Base-by-base conservation (phyloP, 2,329 filamentous ascomycete species). In the Diaporthe vexans region DNA sequence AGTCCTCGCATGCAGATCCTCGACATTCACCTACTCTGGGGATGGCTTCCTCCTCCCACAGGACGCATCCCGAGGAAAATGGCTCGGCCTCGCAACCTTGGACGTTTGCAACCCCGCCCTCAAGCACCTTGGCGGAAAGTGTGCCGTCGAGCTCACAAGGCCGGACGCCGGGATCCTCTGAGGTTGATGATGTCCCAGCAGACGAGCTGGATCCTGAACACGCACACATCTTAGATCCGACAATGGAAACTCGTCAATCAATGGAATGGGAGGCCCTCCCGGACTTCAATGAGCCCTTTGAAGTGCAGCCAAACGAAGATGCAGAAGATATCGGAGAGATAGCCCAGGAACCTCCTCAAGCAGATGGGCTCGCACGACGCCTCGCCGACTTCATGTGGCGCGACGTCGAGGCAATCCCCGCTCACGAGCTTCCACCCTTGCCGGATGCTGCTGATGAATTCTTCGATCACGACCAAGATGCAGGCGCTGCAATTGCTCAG, bases 331-430 rank as follows among this genome's bases (percentile, higher is more conserved):
- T 72, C 5, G 74, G 54, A 37, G 54, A 73, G 8, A 63, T 29
- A 4, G 74, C 33, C 17, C 51, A 29, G 17, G 65, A 65, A 19
- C 77, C 73, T 2, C 79, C 76, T n/a, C 79, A 81, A 51, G 81
- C 82, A 2, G 82, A 79, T 40, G 85, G 85, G 0, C 74, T 89
- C 51, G 78, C 86, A 21, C 84, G 81, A 11, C 82, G 82, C 19
- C 77, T 92, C 17, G 86, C 89, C 1, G 85, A 92, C 75, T 92
- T 91, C 78, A 89, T 93, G 85, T 92, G 90, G 89, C 88, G 88
- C 11, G 87, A 88, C 51, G 83, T 92, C 7, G 86, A 89, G 82
- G 84, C 74, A 84, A 89, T 73, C 74, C 83, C 91, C 35, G 88
- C 86, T 10, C 85, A 88, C 40, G 91, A 93, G 69, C 77, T 82